Evolutionary conservation across 2,329 filamentous ascomycete species (phyloP).

Genomic region (Sporothrix euskadiensis): DNA sequence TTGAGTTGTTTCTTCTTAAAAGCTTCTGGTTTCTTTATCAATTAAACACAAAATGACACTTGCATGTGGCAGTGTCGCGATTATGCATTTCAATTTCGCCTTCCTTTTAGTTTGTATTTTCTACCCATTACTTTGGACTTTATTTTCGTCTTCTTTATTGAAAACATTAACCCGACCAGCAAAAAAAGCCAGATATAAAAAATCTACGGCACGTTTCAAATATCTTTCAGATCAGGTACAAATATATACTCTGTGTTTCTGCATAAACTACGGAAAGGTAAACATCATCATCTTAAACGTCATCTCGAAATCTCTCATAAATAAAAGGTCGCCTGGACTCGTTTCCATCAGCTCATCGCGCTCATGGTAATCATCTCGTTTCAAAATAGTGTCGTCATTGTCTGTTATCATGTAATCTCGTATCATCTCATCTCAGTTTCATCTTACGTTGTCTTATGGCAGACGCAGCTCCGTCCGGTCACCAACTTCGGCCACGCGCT

Average conservation of each 20-base stretch:
- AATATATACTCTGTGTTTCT: neutral
- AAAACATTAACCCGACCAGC: neutral
- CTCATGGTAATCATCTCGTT: neutral
- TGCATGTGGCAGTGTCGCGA: neutral
- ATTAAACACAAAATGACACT: neutral
- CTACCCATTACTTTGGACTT: neutral
- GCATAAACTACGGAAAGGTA: neutral
- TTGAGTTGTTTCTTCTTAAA: neutral
- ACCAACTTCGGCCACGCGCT: slow-evolving; percentile 42
- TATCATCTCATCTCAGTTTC: neutral
- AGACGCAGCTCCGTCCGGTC: slow-evolving; percentile 43
- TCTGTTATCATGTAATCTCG: neutral
- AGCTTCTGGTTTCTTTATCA: neutral
- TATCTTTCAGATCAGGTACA: neutral
- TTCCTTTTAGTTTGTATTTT: neutral
- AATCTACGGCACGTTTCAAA: neutral
- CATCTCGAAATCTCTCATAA: neutral
- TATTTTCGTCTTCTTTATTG: neutral
- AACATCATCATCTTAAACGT: neutral
- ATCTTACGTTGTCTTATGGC: slow-evolving; percentile 32
- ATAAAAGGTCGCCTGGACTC: neutral
- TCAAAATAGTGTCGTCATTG: neutral
- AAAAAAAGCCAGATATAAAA: neutral
- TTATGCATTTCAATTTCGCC: neutral
- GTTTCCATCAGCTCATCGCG: neutral